A percentile compares a stretch with the other conserved stretches of the same genome.
Evolutionary conservation across 257 asterid genomes (phyloP).

Genomic region (Anisodus acutangulus): DNA sequence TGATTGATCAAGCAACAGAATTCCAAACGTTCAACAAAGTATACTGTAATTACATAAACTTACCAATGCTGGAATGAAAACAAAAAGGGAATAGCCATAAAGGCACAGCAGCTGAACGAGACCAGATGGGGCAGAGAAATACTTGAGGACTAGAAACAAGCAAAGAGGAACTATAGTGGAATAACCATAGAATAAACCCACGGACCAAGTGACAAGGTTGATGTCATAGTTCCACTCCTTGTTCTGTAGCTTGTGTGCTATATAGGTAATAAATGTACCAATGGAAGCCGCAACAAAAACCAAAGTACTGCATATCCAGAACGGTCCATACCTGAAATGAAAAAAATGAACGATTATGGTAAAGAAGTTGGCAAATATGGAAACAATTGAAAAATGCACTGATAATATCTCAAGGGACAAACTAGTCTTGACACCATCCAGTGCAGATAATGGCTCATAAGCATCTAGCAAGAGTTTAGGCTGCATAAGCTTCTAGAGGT

Average conservation of each 20-base stretch:
- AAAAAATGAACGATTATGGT: not conserved
- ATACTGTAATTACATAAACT: slow-evolving; percentile 27
- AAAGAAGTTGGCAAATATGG: not conserved
- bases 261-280: slow-evolving; percentile 89
- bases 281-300: slow-evolving; percentile 96
- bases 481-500: slow-evolving; percentile 6
- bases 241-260: slow-evolving; percentile 81
- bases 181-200: slow-evolving; percentile 94
- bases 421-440: not conserved
- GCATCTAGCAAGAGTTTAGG: not conserved
- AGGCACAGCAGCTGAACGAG: slow-evolving; percentile 87
- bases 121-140: slow-evolving; percentile 96
- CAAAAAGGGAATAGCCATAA: slow-evolving; percentile 89
- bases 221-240: slow-evolving; percentile 92
- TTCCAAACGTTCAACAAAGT: slow-evolving; percentile 1
- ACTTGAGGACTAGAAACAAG: slow-evolving; percentile 82
- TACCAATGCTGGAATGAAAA: slow-evolving; percentile 98
- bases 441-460: slow-evolving; percentile 15
- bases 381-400: not conserved
- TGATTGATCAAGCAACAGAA: not conserved
- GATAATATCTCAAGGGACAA: not conserved
- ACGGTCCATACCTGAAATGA: slow-evolving; percentile 86
- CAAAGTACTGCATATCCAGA: slow-evolving; percentile 98
- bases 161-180: slow-evolving; percentile 76
- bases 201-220: slow-evolving; percentile 91